Conservation (phyloP, 768 basidiomycete genomes). For the Boletus edulis region DNA sequence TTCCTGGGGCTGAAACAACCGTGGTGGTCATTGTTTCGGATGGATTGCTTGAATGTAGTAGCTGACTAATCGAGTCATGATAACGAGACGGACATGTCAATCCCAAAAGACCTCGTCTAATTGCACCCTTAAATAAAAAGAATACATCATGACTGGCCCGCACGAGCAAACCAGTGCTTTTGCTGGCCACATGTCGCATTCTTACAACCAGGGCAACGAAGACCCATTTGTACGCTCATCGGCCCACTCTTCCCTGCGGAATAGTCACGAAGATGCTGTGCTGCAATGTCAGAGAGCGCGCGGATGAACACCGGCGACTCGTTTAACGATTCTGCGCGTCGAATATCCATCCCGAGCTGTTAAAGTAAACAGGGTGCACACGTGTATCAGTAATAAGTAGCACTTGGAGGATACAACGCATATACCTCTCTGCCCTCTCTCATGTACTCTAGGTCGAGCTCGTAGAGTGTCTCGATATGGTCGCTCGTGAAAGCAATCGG, state of each 20-base stretch:
- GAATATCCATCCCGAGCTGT: constrained; percentile 88
- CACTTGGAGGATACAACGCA: background rate
- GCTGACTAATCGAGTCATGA: constrained; percentile 31
- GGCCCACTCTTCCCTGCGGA: constrained; percentile 53
- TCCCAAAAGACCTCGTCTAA: background rate
- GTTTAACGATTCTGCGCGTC: constrained; percentile 89
- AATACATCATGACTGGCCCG: constrained; percentile 49
- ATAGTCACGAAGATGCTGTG: constrained; percentile 71
- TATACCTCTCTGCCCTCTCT: constrained; percentile 88
- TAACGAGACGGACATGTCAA: background rate
- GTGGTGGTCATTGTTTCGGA: constrained; percentile 39
- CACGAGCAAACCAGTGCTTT: constrained; percentile 86
- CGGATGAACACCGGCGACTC: constrained; percentile 95
- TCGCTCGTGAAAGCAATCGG: constrained; percentile 99
- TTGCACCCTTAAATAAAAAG: background rate
- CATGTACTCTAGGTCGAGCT: constrained; percentile 91
- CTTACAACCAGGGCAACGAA: constrained; percentile 93
- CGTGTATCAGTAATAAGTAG: background rate
- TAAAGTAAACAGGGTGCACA: constrained; percentile 5
- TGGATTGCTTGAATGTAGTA: background rate
- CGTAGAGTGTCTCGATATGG: constrained; percentile 98
- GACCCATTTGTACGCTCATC: constrained; percentile 72
- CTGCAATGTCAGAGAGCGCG: constrained; percentile 88
- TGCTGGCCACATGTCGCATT: constrained; percentile 84
- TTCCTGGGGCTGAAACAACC: constrained; percentile 88